Conservation (phyloP, 768 basidiomycete species). For the Paxillus involutus region DNA sequence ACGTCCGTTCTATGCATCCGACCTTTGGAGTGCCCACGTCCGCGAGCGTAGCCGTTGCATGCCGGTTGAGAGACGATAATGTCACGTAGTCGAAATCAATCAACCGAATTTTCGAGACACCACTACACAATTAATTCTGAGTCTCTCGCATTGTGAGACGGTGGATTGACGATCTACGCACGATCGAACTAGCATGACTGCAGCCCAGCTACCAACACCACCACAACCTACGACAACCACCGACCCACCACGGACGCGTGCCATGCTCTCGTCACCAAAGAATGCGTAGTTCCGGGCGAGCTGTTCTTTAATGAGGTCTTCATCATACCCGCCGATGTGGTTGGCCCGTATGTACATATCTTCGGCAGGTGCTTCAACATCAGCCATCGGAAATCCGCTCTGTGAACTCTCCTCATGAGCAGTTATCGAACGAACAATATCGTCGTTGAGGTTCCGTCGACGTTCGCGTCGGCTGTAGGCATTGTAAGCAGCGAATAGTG, state of each 20-base stretch:
- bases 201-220: slow-evolving; percentile 95
- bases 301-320: slow-evolving; percentile 84
- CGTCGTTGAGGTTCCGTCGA: slow-evolving; percentile 56
- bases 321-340: slow-evolving; percentile 51
- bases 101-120: slow-evolving; percentile 74
- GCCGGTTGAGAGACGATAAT: slow-evolving; percentile 90
- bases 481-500: slow-evolving; percentile 58
- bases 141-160: neutral
- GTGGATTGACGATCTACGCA: slow-evolving; percentile 39
- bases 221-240: slow-evolving; percentile 95
- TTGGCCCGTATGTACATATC: slow-evolving; percentile 18
- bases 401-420: slow-evolving; percentile 10
- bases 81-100: slow-evolving; percentile 97
- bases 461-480: slow-evolving; percentile 45
- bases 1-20: slow-evolving; percentile 62
- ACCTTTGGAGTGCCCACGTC: slow-evolving; percentile 97
- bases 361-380: slow-evolving; percentile 3
- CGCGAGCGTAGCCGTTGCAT: slow-evolving; percentile 83
- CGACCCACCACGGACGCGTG: slow-evolving; percentile 64
- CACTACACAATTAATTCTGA: slow-evolving; percentile 40
- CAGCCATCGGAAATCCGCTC: neutral
- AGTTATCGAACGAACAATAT: slow-evolving; percentile 53
- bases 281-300: slow-evolving; percentile 94
- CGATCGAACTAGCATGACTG: slow-evolving; percentile 91
- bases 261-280: slow-evolving; percentile 89